Evolutionary conservation across 371 early-diverging fungal species (phyloP), one percentile per base, ranked within the genome.

Genomic region (Lichtheimia ornata): DNA sequence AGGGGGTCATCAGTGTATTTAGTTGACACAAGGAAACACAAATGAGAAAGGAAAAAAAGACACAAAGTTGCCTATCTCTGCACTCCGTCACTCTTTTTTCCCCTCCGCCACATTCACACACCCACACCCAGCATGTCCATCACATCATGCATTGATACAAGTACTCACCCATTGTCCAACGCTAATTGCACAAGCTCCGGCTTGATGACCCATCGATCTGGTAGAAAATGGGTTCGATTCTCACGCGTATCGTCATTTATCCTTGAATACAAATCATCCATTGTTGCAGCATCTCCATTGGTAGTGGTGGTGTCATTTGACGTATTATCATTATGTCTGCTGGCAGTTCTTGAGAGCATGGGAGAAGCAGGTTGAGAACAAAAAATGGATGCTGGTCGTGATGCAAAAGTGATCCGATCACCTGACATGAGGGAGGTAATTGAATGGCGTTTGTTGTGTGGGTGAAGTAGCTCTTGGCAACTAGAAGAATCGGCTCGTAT

Each of bases 101-200:
- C 52, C 25, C 50, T 20, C 54, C 28, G 12, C n/a, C 54, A 40
- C 17, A 28, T 54, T 25, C 25, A 6, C 55, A 55, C 28, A 14
- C 22, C 22, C 55, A 55, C 35, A 28, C 14, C 5, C 42, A 18
- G 7, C 55, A 45, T 25, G 14, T 9, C 17, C n/a, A 43, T 20
- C 47, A 12, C 24, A 45, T 14, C 18, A 24, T 13, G 20, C 13
- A 45, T 53, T 50, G 27, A 42, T 49, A 17, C 11, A 24, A 12
- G 22, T 14, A 45, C 61, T 64, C 72, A 79, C 80, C 76, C 76
- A 58, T 80, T 49, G 24, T 60, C 72, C 4, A 76, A 43, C 17
- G 77, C 77, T 9, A 80, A 45, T 24, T 66, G 70, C 0, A 68
- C 63, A 18, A 80, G 57, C 51, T 80, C 80, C 45, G 74, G 66